Base-by-base conservation (phyloP, 441 rosid species). In the Pelargonium cotyledonis region DNA sequence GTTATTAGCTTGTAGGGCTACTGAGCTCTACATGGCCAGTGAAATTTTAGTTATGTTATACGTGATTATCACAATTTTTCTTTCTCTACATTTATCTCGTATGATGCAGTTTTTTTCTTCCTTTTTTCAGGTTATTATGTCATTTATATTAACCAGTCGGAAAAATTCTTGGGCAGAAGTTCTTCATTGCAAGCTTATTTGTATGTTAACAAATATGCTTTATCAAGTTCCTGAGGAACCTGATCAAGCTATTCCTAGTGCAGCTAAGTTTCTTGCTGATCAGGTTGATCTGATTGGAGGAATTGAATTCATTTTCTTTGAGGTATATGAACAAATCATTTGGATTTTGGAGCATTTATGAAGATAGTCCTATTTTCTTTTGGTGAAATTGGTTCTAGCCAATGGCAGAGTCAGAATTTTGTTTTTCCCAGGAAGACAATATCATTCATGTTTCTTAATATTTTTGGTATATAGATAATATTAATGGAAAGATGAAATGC, bases 201-300 rank as follows among this genome's bases (percentile, higher is more conserved):
- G 89, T 83, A 86, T 95, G 81, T 83, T 95, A 79, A 80, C 92
- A 53, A 92, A 95, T 78, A 95, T 92, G 97, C 86, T 91, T 73
- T 95, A 95, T 80, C 82, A 80, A 74, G 83, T 88, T 70, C 83
- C 90, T 70, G 91, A 85, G 72, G 88, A 74, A 62, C 57, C 88
- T 70, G 70, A 80, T 67, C 70, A 72, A 67, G 75, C 81, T 65
- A 65, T 69, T 44, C 74, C 85, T 69, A 75, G 70, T 77, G 73
- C 85, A 53, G 79, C 89, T 14, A 77, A 78, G 65, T 95, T 95
- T 85, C 90, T 92, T 70, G 72, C 85, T 68, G 86, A 86, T 75
- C 96, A 92, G 83, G 80, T 91, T 83, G 96, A 91, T 73, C 90
- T 92, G 82, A 87, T 96, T 79, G 99, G 96, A 66, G 99, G 99